Evolutionary conservation across 352 stramenopile species (phyloP).

Genomic region (Thalassiosira hispida): DNA sequence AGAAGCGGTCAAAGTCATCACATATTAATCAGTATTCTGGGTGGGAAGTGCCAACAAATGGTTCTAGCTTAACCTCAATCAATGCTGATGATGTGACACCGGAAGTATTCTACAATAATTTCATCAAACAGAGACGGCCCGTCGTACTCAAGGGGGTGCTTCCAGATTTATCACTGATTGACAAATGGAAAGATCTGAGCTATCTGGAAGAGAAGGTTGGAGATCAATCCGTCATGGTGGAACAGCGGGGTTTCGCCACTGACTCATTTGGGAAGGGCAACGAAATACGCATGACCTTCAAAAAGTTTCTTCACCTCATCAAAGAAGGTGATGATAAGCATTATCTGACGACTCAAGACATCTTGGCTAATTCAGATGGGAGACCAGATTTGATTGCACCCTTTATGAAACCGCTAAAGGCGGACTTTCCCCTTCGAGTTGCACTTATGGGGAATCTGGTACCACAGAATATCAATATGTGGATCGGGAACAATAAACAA

Average conservation of each 20-base stretch:
- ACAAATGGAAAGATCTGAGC: conserved; percentile 86
- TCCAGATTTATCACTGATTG: conserved; percentile 51
- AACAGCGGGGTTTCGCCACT: conserved; percentile 81
- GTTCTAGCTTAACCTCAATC: conserved; percentile 35
- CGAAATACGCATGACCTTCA: conserved; percentile 88
- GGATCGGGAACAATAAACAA: conserved; percentile 91
- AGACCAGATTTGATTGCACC: conserved; percentile 88
- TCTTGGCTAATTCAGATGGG: conserved; percentile 86
- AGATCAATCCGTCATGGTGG: conserved; percentile 85
- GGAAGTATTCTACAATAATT: conserved; percentile 86
- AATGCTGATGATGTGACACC: conserved; percentile 47
- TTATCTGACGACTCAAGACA: conserved; percentile 91
- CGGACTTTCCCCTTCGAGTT: conserved; percentile 87
- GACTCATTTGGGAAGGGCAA: conserved; percentile 90
- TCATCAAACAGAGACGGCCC: conserved; percentile 86
- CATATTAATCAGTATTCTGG: conserved; percentile 40
- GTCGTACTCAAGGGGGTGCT: conserved; percentile 74
- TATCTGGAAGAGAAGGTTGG: conserved; percentile 84
- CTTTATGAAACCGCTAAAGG: conserved; percentile 79
- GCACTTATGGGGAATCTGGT: conserved; percentile 89
- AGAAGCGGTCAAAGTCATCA: no score
- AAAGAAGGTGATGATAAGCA: conserved; percentile 85
- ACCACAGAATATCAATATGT: conserved; percentile 95
- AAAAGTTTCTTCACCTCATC: conserved; percentile 86
- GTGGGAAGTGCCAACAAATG: conserved; percentile 49